phyloP scores from a whole-genome alignment of 148 eudicot genomes.

The Amaranthus hypochondriacus region DNA sequence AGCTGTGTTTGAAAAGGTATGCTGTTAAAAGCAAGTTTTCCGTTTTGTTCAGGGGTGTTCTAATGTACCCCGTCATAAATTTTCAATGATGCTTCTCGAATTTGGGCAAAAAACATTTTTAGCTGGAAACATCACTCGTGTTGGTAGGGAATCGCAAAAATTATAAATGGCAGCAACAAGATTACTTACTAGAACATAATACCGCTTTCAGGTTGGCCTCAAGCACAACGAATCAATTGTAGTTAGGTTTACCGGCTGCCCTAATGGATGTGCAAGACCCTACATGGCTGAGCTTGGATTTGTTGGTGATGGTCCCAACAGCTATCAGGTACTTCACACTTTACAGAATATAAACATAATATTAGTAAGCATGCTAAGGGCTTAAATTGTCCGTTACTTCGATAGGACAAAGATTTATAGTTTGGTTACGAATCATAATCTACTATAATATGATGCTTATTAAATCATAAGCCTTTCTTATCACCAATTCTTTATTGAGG shows the following conservation, averaged over 20 bases:
- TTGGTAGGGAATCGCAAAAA: neutral
- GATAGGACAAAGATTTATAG: neutral
- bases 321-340: slow-evolving; percentile 68
- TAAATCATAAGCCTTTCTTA: too few species aligned
- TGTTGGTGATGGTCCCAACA: slow-evolving; percentile 98
- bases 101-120: too few species aligned
- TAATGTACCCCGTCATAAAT: neutral
- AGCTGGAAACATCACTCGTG: too few species aligned
- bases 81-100: neutral
- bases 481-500: too few species aligned
- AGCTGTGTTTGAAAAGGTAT: slow-evolving; percentile 90
- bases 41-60: too few species aligned
- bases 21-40: neutral
- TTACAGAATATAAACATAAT: neutral
- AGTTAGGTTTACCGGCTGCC: slow-evolving; percentile 90
- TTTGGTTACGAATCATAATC: too few species aligned
- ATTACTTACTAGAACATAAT: slow-evolving; percentile 7
- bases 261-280: slow-evolving; percentile 98
- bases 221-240: slow-evolving; percentile 69
- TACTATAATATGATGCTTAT: too few species aligned
- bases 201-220: slow-evolving; percentile 75
- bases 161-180: neutral
- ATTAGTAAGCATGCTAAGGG: neutral
- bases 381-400: neutral
- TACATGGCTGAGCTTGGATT: slow-evolving; percentile 99